phyloP scores from a whole-genome alignment of 208 protist genomes.

The Leishmania turanica region DNA sequence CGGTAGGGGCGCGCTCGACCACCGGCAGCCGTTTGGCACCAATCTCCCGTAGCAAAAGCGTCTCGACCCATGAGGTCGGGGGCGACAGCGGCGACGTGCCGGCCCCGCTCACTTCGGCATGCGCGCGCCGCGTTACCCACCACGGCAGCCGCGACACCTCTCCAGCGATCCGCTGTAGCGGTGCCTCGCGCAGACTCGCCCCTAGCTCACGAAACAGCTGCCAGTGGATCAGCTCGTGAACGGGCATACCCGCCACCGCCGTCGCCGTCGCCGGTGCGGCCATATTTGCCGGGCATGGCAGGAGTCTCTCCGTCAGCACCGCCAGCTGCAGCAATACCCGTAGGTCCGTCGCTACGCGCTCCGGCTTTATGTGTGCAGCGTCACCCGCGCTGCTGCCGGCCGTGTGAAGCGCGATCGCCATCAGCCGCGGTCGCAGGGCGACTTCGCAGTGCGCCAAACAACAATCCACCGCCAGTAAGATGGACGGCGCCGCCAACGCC shows the following conservation, averaged over 20 bases:
- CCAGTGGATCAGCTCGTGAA: constrained; percentile 1
- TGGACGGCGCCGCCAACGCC: neutral
- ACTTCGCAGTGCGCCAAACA: constrained; percentile 11
- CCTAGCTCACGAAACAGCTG: constrained; percentile 3
- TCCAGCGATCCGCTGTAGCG: constrained; percentile 17
- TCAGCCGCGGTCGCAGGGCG: constrained; percentile 5
- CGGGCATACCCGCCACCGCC: neutral
- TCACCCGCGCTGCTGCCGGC: neutral
- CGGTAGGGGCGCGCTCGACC: neutral
- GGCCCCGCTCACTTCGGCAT: neutral
- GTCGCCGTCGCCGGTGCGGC: neutral
- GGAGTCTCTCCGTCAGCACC: neutral
- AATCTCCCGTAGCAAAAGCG: constrained; percentile 7
- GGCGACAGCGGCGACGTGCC: neutral
- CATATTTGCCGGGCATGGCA: neutral
- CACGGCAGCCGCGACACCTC: constrained; percentile 21
- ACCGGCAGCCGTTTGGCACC: neutral
- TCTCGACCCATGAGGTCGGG: constrained; percentile 17
- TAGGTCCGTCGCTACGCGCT: neutral
- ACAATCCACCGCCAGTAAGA: neutral
- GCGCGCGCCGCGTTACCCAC: constrained; percentile 21
- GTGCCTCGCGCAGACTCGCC: neutral
- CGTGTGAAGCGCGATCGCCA: neutral
- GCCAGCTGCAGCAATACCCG: constrained; percentile 9
- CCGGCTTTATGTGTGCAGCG: neutral